Conservation (phyloP, 2,329 filamentous ascomycete genomes). For the Dothistroma septosporum region DNA sequence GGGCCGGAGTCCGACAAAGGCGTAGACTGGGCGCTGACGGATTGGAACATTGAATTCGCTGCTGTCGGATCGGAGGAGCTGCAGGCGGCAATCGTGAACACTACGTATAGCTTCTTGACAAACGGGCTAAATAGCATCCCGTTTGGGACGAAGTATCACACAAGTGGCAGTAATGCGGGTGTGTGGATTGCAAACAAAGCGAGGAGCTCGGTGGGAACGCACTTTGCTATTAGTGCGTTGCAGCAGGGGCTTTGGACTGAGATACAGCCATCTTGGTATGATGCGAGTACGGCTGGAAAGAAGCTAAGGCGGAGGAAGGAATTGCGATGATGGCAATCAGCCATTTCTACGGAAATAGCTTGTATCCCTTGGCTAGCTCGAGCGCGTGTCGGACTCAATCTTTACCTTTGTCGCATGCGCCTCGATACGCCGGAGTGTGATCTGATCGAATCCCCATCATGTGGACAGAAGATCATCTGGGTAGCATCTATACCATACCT, state of each 20-base stretch:
- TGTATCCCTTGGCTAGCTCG: no score
- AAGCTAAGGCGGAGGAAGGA: background rate
- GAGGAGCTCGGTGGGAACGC: constrained; percentile 25
- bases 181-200: constrained; percentile 26
- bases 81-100: constrained; percentile 21
- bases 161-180: constrained; percentile 17
- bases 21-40: constrained; percentile 25
- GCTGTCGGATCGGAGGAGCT: constrained; percentile 17
- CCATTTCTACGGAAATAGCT: no score
- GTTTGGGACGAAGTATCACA: constrained; percentile 29
- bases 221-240: constrained; percentile 25
- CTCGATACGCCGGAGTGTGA: no score
- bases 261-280: background rate
- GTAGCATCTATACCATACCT: no score
- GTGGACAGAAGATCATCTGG: no score
- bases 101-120: constrained; percentile 24
- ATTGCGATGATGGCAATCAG: no score
- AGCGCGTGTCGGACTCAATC: no score
- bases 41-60: constrained; percentile 29
- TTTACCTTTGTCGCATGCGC: no score
- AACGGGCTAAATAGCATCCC: constrained; percentile 26
- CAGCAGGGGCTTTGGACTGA: constrained; percentile 22
- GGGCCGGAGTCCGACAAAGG: constrained; percentile 21
- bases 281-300: background rate
- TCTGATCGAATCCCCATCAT: no score